phyloP scores from a whole-genome alignment of 148 eudicot genomes.

The Beta vulgaris region DNA sequence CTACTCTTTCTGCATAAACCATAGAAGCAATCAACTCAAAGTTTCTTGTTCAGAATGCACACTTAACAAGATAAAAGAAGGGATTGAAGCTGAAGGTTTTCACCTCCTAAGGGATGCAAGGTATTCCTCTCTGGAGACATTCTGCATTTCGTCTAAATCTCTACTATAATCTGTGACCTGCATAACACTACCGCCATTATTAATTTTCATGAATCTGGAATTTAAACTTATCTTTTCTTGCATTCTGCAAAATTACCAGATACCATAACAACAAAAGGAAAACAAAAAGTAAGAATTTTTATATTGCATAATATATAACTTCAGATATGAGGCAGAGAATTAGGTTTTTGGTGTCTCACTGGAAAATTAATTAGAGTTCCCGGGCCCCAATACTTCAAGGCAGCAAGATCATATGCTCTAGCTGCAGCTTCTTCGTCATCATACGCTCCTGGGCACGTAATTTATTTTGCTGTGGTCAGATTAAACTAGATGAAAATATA shows the following conservation, averaged over 20 bases:
- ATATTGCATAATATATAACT: neutral
- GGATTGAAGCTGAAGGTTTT: neutral
- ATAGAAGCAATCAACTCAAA: conserved; percentile 27
- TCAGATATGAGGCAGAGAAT: neutral
- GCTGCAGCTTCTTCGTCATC: conserved; percentile 99
- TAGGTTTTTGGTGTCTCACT: conserved; percentile 45
- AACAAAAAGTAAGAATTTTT: neutral
- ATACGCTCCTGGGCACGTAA: conserved; percentile 68
- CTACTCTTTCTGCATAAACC: conserved; percentile 87
- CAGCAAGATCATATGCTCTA: conserved; percentile 99
- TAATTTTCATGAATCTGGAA: conserved; percentile 20
- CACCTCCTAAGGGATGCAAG: conserved; percentile 96
- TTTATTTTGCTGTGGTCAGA: neutral
- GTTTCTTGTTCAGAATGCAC: conserved; percentile 5
- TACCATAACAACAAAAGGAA: neutral
- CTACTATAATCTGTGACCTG: conserved; percentile 92
- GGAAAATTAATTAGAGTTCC: conserved; percentile 99
- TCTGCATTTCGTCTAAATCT: conserved; percentile 99
- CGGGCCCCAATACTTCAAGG: conserved; percentile 98
- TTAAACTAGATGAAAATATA: neutral
- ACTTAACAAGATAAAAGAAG: conserved; percentile 2
- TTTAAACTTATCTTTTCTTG: neutral
- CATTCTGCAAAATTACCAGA: neutral
- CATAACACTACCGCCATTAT: conserved; percentile 37
- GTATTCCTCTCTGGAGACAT: conserved; percentile 91